These are phyloP conservation scores for Tolypocladium tundrense DNA, from an alignment of 2,329 filamentous ascomycete genomes.

Conservation along the genomic window DNA sequence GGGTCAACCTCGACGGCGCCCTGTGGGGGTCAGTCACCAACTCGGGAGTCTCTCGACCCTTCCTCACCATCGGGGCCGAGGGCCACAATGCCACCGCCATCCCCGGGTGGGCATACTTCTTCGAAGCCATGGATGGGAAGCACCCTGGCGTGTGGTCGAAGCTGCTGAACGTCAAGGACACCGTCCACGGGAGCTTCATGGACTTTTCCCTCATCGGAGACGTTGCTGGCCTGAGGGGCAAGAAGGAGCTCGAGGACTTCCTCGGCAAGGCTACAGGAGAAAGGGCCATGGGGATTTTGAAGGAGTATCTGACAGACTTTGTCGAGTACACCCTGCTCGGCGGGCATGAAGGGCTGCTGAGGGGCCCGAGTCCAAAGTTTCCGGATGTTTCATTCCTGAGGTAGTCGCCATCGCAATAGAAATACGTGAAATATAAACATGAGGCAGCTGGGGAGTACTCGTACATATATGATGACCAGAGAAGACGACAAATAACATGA, in stretches of 20 bases:
- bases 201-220: constrained; percentile 18
- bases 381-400: not conserved
- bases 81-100: constrained; percentile 14
- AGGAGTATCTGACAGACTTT: not conserved
- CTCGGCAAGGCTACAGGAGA: not conserved
- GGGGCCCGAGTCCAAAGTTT: not conserved
- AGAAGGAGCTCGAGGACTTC: not conserved
- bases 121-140: constrained; percentile 9
- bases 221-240: constrained; percentile 9
- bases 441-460: no score
- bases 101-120: constrained; percentile 15
- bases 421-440: no score
- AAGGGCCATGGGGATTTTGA: not conserved
- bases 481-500: not conserved
- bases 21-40: constrained; percentile 16
- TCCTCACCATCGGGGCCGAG: constrained; percentile 19
- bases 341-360: not conserved
- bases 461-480: not conserved
- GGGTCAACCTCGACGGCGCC: constrained; percentile 26
- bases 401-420: not conserved
- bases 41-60: constrained; percentile 15
- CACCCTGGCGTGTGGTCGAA: constrained; percentile 16
- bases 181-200: constrained; percentile 18
- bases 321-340: not conserved
- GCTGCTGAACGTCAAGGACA: constrained; percentile 16